Evolutionary conservation across 345 rosid genomes (phyloP), one percentile per base, ranked within the genome.

Genomic region (Eucalyptus sp.): DNA sequence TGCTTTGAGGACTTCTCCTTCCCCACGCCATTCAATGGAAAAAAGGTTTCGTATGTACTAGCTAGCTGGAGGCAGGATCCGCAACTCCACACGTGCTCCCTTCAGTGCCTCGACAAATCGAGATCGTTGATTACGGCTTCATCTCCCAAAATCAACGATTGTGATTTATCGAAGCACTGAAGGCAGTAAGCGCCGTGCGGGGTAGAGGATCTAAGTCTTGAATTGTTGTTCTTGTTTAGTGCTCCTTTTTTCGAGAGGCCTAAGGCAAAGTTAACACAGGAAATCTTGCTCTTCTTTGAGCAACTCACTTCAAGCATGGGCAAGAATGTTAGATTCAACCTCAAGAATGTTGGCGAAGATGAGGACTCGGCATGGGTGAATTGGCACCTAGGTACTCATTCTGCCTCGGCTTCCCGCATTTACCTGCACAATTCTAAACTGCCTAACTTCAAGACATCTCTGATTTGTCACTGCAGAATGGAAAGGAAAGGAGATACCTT

Each of bases 381-480:
- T 31, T 96, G 99, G 99, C 98, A 96, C 87, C 88, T 96, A 33
- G 97, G 99, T 95, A 94, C 13, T 2, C 81, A 10, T 37, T 18
- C 27, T 71, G 46, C 46, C 16, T 64, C 10, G 44, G 31, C 48
- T 76, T 54, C 60, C 50, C 37, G 41, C 62, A 29, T 44, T n/a
- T 52, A 46, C 25, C 43, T 33, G 29, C 24, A 27, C n/a, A 37
- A 71, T 37, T 37, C 27, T 64, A 37, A 71, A 37, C 46, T 71
- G 83, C 10, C 83, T 71, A 37, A 71, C 83, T 71, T 71, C 8
- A 56, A 56, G 41, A 71, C 48, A 15, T 37, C 25, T 37, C 22
- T 27, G 4, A 71, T 20, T 71, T 10, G 31, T 5, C 12, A 8
- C 27, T 16, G 80, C 94, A 96, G 99, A 97, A 92, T 96, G 99